Evolutionary conservation across 495 filamentous ascomycete species (phyloP).

Genomic region (Thermochaetoides thermophila): DNA sequence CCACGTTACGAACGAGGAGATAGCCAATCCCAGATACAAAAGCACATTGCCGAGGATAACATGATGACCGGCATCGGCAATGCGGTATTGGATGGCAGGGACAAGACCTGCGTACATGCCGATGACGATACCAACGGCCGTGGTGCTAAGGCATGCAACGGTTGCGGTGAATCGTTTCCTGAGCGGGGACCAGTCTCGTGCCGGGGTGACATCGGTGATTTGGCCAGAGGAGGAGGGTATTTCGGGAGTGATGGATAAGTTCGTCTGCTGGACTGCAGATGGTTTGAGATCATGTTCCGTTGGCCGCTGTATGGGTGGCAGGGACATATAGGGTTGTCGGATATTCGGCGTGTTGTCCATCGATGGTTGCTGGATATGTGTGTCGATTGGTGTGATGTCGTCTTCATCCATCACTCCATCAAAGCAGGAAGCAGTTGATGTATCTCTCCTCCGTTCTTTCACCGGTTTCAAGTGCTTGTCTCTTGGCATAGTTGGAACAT

Average conservation of each 20-base stretch:
- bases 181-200: slow-evolving; percentile 47
- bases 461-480: too few species aligned
- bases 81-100: slow-evolving; percentile 57
- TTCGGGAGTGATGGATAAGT: slow-evolving; percentile 31
- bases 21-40: slow-evolving; percentile 50
- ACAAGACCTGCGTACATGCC: slow-evolving; percentile 65
- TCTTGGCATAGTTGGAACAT: too few species aligned
- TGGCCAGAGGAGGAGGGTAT: not conserved
- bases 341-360: too few species aligned
- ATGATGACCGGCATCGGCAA: slow-evolving; percentile 49
- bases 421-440: too few species aligned
- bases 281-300: too few species aligned
- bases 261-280: too few species aligned
- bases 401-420: too few species aligned
- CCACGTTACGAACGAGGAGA: slow-evolving; percentile 56
- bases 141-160: slow-evolving; percentile 56
- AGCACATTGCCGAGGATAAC: slow-evolving; percentile 58
- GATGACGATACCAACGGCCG: slow-evolving; percentile 49
- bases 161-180: slow-evolving; percentile 52
- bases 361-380: too few species aligned
- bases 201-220: slow-evolving; percentile 34
- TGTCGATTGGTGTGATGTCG: too few species aligned
- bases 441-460: too few species aligned
- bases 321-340: too few species aligned
- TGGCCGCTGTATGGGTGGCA: too few species aligned